phyloP scores from a whole-genome alignment of 2,329 filamentous ascomycete genomes.

The Aspergillus neoniger region DNA sequence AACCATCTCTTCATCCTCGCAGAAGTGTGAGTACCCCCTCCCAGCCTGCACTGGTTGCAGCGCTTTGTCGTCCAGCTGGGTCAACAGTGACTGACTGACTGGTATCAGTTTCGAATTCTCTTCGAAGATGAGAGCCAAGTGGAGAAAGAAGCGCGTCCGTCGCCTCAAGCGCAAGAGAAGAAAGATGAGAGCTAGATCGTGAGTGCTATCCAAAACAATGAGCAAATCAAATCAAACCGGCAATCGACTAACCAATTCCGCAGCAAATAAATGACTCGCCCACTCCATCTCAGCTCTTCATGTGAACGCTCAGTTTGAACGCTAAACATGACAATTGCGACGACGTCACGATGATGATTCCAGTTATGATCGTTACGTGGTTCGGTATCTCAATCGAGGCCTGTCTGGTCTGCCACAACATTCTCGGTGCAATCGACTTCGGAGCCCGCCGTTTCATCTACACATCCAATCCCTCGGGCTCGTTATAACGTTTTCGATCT shows the following conservation, averaged over 20 bases:
- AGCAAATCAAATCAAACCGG: slow-evolving; percentile 4
- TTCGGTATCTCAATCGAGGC: slow-evolving; percentile 26
- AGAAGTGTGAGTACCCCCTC: slow-evolving; percentile 42
- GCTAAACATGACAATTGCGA: slow-evolving; percentile 39
- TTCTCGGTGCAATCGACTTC: slow-evolving; percentile 21
- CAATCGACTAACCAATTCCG: slow-evolving; percentile 36
- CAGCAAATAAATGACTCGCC: slow-evolving; percentile 70
- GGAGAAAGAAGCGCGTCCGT: slow-evolving; percentile 99
- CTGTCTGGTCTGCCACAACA: slow-evolving; percentile 25
- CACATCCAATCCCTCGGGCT: slow-evolving; percentile 33
- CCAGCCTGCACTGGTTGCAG: slow-evolving; percentile 3
- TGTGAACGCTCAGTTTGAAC: slow-evolving; percentile 40
- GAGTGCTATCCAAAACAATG: slow-evolving; percentile 48
- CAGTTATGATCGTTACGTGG: slow-evolving; percentile 33
- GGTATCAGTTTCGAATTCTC: slow-evolving; percentile 35
- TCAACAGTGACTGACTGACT: slow-evolving; percentile 21
- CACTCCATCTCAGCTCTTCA: slow-evolving; percentile 55
- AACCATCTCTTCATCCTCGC: slow-evolving; percentile 50
- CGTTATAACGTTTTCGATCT: slow-evolving; percentile 32
- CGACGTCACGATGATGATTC: slow-evolving; percentile 37
- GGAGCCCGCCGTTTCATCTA: slow-evolving; percentile 32
- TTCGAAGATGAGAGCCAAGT: slow-evolving; percentile 84
- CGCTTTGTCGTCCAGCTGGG: slow-evolving; percentile 1
- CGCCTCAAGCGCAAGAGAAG: slow-evolving; percentile 99
- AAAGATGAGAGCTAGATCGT: slow-evolving; percentile 99